Evolutionary conservation across 2,329 filamentous ascomycete species (phyloP), one percentile per base, ranked within the genome.

Genomic region (Apiospora arundinis): DNA sequence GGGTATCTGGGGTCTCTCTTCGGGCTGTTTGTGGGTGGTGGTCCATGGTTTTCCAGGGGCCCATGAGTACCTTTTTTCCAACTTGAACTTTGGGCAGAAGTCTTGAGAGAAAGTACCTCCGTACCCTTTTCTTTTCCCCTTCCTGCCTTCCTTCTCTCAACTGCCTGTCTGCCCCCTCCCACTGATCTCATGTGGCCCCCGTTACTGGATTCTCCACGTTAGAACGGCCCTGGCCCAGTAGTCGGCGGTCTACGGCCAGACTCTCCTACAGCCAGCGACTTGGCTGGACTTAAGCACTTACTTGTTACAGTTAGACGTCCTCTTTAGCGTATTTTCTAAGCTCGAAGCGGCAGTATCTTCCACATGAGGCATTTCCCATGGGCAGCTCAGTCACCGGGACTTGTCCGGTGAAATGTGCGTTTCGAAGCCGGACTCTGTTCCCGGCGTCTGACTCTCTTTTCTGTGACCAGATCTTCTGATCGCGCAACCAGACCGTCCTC

Each of bases 11-110:
- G 67, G 67, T 69, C 37, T 49, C 37, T 63, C 56, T 63, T 69
- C 67, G 67, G 67, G 67, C 67, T 69, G 67, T 69, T 69, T 69
- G 67, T 69, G 67, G 67, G 67, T 69, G 67, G 67, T 52, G 67
- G 67, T 49, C 67, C 46, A 37, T 46, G 67, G 37, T 69, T 42
- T 42, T 52, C 67, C 45, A 52, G 67, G 67, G 46, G 46, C 21
- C 46, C 67, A 40, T 21, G 66, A 48, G 66, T 68, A 63, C 56
- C 56, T 63, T 40, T 63, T 60, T 63, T 23, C 21, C 56, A 63
- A 40, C 66, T 12, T 68, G 46, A 42, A 49, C 67, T 40, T 69
- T 56, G 67, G 46, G 67, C 67, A 56, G 18, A 48, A n/a, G 44
- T 32, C 25, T 9, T 44, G 25, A 48, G 6, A 32, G 3, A 32